Evolutionary conservation across 1,139 yeast genomes (phyloP).

Genomic region (Blastobotrys apis): DNA sequence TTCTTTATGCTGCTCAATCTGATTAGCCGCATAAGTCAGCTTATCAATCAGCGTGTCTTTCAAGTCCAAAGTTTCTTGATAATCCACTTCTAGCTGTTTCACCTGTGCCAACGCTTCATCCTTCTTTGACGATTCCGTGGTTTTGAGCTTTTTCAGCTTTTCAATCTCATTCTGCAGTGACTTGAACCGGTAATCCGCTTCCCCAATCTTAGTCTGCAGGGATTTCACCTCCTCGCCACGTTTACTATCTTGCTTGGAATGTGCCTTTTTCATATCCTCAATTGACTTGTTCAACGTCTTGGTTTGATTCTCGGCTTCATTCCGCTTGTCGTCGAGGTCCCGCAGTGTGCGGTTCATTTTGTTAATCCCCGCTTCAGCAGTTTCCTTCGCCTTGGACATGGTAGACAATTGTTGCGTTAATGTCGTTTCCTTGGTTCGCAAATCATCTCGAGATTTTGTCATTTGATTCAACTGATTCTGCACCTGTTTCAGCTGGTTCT

Average conservation of each 20-base stretch:
- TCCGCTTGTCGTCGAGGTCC: conserved; percentile 57
- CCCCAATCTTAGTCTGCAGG: conserved; percentile 20
- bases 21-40: conserved; percentile 31
- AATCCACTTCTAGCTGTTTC: conserved; percentile 22
- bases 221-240: conserved; percentile 10
- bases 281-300: conserved; percentile 29
- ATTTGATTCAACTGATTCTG: conserved; percentile 20
- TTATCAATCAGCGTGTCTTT: conserved; percentile 32
- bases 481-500: conserved; percentile 18
- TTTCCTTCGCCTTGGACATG: conserved; percentile 49
- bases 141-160: conserved; percentile 16
- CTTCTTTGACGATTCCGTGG: conserved; percentile 7
- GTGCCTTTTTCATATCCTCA: conserved; percentile 23
- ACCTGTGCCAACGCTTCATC: conserved; percentile 21
- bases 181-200: conserved; percentile 17
- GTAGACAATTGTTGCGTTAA: conserved; percentile 40
- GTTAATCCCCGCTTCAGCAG: conserved; percentile 83
- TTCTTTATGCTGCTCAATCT: conserved; percentile 22
- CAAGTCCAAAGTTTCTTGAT: conserved; percentile 25
- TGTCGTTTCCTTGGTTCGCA: conserved; percentile 34
- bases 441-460: conserved; percentile 26
- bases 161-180: conserved; percentile 16
- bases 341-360: conserved; percentile 84
- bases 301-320: conserved; percentile 46
- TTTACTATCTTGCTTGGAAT: conserved; percentile 20